A percentile compares a stretch with the other conserved stretches of the same genome.
These are phyloP conservation scores for Aspergillus quadrilineatus DNA, from an alignment of 2,329 filamentous ascomycete species.

Conservation along the genomic window DNA sequence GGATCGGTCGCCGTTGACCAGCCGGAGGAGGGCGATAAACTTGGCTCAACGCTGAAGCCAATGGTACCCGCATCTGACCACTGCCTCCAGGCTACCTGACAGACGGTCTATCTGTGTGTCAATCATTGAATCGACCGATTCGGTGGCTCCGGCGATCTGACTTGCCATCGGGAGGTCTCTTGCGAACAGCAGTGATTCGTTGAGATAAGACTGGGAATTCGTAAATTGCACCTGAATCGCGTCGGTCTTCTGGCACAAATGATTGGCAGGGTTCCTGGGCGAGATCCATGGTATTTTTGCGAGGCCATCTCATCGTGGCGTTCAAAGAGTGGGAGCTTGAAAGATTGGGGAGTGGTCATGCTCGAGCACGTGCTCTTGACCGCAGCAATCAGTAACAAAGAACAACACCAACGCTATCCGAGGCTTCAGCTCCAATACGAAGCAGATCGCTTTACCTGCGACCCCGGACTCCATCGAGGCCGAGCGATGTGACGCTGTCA, in stretches of 20 bases:
- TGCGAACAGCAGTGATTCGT: neutral
- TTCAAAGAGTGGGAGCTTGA: neutral
- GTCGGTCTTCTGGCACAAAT: neutral
- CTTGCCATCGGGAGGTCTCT: neutral
- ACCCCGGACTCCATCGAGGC: neutral
- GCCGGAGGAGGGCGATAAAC: conserved; percentile 18
- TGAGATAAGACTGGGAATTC: neutral
- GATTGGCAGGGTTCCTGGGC: neutral
- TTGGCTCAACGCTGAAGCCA: neutral
- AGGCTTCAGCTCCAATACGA: neutral
- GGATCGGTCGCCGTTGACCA: conserved; percentile 14
- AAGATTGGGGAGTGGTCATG: neutral
- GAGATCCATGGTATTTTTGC: neutral
- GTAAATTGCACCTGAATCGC: neutral
- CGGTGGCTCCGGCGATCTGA: neutral
- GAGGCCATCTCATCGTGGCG: neutral
- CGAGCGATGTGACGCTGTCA: neutral
- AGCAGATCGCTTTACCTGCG: neutral
- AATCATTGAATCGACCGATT: neutral
- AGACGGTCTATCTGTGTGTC: neutral
- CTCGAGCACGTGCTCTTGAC: neutral
- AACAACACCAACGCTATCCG: neutral
- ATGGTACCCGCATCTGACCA: neutral
- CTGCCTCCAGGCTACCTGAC: neutral
- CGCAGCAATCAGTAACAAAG: neutral